Evolutionary conservation across 495 filamentous ascomycete species (phyloP).

Genomic region (Hypoxylon perforatum): DNA sequence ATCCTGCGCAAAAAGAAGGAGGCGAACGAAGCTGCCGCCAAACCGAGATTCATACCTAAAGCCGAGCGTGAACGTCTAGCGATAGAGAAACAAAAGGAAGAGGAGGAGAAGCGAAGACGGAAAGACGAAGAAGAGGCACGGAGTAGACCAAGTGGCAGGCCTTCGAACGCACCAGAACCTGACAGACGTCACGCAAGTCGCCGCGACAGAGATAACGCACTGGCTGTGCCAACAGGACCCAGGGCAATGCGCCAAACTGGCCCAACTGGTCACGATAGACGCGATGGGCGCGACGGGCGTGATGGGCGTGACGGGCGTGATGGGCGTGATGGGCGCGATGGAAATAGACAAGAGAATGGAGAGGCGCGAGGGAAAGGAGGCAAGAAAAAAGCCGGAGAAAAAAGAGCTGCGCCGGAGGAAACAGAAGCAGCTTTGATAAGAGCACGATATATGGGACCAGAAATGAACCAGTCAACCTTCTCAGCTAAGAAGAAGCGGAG

Average conservation of each 20-base stretch:
- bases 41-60: conserved; percentile 94
- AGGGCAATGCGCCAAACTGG: conserved; percentile 73
- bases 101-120: conserved; percentile 71
- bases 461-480: conserved; percentile 87
- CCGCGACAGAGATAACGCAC: conserved; percentile 42
- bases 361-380: conserved; percentile 45
- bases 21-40: conserved; percentile 59
- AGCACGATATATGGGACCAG: conserved; percentile 91
- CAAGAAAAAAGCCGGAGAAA: conserved; percentile 54
- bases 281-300: conserved; percentile 37
- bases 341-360: conserved; percentile 65
- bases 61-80: conserved; percentile 87
- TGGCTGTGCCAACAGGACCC: conserved; percentile 77
- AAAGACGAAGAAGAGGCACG: conserved; percentile 64
- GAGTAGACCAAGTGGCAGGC: conserved; percentile 30
- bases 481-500: conserved; percentile 96
- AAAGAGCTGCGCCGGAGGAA: conserved; percentile 72
- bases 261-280: conserved; percentile 60
- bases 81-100: conserved; percentile 84
- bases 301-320: conserved; percentile 64
- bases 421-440: conserved; percentile 81
- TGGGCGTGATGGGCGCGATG: conserved; percentile 62
- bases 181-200: conserved; percentile 36
- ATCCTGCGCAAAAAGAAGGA: conserved; percentile 59
- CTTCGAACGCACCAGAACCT: conserved; percentile 4